Base-by-base conservation (phyloP, 2,329 filamentous ascomycete genomes). In the Macrophomina tecta region DNA sequence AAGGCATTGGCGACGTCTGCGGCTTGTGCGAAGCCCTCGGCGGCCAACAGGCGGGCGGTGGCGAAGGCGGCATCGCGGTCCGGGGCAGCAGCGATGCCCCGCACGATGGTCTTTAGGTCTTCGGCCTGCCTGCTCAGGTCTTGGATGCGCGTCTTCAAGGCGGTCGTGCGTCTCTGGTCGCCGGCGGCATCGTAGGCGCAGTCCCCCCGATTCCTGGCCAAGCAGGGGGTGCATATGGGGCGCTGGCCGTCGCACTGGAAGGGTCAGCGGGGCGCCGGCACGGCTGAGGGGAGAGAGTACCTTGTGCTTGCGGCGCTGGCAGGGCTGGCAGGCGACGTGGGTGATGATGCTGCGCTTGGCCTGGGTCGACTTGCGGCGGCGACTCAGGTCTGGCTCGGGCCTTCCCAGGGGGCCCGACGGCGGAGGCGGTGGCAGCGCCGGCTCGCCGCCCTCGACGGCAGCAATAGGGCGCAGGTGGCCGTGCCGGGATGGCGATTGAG, bases 121-220 rank as follows among this genome's bases (percentile, higher is more conserved):
- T 61, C 40, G 8, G 23, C 49, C 38, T 68, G 56, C 12, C 58
- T 40, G 40, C 48, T 40, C 49, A 67, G 49, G 36, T 62, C 52
- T 23, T 64, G 32, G n/a, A 70, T 69, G 23, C 64, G 48, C n/a
- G 66, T 23, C 48, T 70, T 71, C 12, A 71, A 53, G 12, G 69
- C 64, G 16, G 66, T 32, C 7, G 69, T 70, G 48, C 69, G 62
- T 34, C 69, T 42, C 56, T 69, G 67, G 48, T 71, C 69, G 14
- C 67, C 60, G 6, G 49, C 55, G 14, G 52, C 52, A 58, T 71
- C 69, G 69, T 71, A 71, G 16, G 42, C n/a, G 62, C 69, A 71
- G 12, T 70, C 64, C 8, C 46, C 38, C 11, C 66, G 61, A 16
- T 69, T 70, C 23, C 46, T 67, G 8, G 30, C 32, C 18, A 28